Evolutionary conservation across 2,329 filamentous ascomycete genomes (phyloP).

Genomic region (Cercospora sp.): DNA sequence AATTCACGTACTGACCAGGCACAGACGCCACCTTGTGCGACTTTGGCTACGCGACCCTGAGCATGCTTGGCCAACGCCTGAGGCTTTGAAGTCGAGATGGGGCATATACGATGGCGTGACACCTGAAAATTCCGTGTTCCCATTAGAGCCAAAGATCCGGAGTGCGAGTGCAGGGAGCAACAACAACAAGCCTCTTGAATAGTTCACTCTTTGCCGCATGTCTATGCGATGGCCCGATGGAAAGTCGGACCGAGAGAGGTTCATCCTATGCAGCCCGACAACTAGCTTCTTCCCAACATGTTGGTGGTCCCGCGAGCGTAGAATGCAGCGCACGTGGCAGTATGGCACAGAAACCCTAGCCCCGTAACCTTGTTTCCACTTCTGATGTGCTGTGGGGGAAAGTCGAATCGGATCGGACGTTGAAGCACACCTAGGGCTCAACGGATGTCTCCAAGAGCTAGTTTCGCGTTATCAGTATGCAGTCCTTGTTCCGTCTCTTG

Average conservation of each 20-base stretch:
- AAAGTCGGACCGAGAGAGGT: neutral
- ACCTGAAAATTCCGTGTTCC: constrained; percentile 57
- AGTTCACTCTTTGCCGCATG: neutral
- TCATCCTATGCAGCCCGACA: neutral
- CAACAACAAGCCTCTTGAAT: constrained; percentile 7
- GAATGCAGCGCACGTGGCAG: neutral
- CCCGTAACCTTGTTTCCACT: neutral
- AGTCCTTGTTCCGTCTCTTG: neutral
- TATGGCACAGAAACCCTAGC: neutral
- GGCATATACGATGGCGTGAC: constrained; percentile 56
- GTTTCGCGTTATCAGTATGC: neutral
- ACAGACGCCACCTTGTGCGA: constrained; percentile 47
- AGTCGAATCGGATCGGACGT: neutral
- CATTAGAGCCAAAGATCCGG: constrained; percentile 56
- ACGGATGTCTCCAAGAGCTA: neutral
- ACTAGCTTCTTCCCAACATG: neutral
- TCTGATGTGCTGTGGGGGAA: neutral
- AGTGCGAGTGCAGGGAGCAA: constrained; percentile 29
- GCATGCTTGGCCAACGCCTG: constrained; percentile 49
- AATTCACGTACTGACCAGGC: neutral
- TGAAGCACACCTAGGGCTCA: neutral
- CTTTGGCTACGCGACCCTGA: constrained; percentile 53
- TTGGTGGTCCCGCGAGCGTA: neutral
- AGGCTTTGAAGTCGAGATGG: constrained; percentile 49
- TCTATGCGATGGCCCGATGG: neutral